Evolutionary conservation across 176 grass and related monocot genomes (phyloP), one percentile per base, ranked within the genome.

Genomic region (Tillandsia fasciculata): DNA sequence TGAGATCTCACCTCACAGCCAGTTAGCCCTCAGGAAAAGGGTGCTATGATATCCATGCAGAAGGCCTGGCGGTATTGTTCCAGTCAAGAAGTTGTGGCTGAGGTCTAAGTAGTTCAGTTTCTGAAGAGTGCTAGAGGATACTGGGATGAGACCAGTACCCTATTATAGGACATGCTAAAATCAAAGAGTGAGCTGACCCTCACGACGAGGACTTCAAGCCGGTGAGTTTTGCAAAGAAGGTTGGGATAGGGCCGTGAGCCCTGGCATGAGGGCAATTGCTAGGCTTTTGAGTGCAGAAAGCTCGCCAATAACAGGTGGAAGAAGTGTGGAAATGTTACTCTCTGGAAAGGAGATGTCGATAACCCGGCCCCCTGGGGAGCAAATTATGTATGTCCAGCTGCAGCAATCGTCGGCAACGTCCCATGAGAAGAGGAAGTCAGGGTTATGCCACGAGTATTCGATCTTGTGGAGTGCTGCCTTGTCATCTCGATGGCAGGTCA

Each of bases 361-460:
- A 73, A 88, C 83, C 70, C 84, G 87, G 24, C 91, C 84, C 13
- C 66, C 52, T 47, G 83, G 76, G 76, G 79, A 27, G 74, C 91
- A 96, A 12, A 78, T 77, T 17, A 96, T 27, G 80, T 85, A 77
- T 47, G 83, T 80, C 91, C 91, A 96, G 63, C 9, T 2, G 81
- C 91, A 96, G 77, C 77, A 83, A 71, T 87, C 11, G 15, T 64
- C 73, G 2, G 79, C 12, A 0, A 79, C 2, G 0, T 49, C 26
- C 87, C 82, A 96, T 64, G 87, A 69, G 53, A 76, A 82, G 63
- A 96, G 73, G 53, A 74, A 78, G 9, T 27, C 10, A 1, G 87
- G 87, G 79, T 80, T 87, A 51, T 79, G 77, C n/a, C 90, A 74
- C 28, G 84, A 50, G 52, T 80, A 59, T 80, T 96, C 91, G 68